Evolutionary conservation across 192 early-diverging fungal genomes (phyloP), one percentile per base, ranked within the genome.

Genomic region (Spinellus fusiger): DNA sequence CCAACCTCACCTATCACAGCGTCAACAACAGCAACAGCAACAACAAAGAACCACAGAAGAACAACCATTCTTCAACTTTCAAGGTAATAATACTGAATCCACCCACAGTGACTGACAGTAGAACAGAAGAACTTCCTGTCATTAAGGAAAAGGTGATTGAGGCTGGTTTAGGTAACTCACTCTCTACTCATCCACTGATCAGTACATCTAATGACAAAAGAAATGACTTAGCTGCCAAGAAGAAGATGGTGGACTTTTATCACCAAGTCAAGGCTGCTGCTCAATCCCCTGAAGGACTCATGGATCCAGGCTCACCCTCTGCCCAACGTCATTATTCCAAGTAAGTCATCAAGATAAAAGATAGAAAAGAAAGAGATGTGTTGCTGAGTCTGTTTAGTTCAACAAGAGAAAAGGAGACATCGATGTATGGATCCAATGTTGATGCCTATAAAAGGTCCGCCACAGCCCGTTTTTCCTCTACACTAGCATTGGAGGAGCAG

Each of bases 71-170:
- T 64, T 55, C 53, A 64, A 55, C 25, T 54, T 48, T 27, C 40
- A 64, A 61, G 59, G 59, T 50, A 50, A 50, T 13, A 10, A 2
- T 25, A 44, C 15, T 56, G 22, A 37, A 7, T 25, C 2, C 2
- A 16, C 47, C 9, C 26, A 35, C 34, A 25, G 16, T 47, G 26
- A 23, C 48, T 23, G 47, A 29, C 18, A 18, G n/a, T 5, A 48
- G 38, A 53, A 28, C 37, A 69, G 77, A 82, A 32, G 77, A 82
- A n/a, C n/a, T 82, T 33, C 80, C 80, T 48, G 64, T 77, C 12
- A 82, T 82, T 23, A 82, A 82, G 54, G 80, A 79, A 51, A 68
- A 73, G 25, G 68, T 79, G 31, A 75, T 76, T 44, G 73, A 77
- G 50, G 75, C 76, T 59, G 77, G 71, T 26, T 74, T 74, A 33